Conservation (phyloP, 495 filamentous ascomycete species). For the Penicillium longicatenatum region DNA sequence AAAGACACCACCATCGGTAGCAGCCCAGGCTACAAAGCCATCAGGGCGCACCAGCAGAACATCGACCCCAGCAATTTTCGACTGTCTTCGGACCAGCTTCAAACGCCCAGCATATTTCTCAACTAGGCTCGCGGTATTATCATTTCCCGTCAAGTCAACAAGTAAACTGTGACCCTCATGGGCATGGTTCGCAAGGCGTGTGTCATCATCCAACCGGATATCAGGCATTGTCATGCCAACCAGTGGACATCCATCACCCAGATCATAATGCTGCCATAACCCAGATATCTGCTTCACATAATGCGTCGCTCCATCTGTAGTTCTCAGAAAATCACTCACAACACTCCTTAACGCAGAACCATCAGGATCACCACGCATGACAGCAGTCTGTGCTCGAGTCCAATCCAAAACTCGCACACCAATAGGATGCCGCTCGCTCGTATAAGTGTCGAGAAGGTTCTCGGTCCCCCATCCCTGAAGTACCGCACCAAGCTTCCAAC, state of each 20-base stretch:
- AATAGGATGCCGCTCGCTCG: constrained; percentile 30
- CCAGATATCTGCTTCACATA: constrained; percentile 34
- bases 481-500: constrained; percentile 49
- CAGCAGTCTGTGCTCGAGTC: constrained; percentile 26
- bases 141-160: constrained; percentile 22
- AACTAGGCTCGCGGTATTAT: constrained; percentile 10
- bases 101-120: not conserved
- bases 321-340: constrained; percentile 26
- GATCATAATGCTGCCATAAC: constrained; percentile 27
- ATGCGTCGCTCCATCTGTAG: constrained; percentile 31
- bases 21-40: constrained; percentile 35
- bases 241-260: constrained; percentile 25
- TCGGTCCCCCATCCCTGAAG: constrained; percentile 28
- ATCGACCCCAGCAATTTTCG: constrained; percentile 19
- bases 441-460: constrained; percentile 35
- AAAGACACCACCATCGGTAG: constrained; percentile 9
- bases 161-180: constrained; percentile 22
- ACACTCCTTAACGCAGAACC: constrained; percentile 20
- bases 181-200: constrained; percentile 25
- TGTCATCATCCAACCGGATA: constrained; percentile 28
- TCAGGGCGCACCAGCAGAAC: constrained; percentile 35
- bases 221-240: constrained; percentile 33
- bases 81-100: not conserved
- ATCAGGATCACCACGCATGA: constrained; percentile 24
- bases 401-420: constrained; percentile 32